Evolutionary conservation across 768 basidiomycete species (phyloP).

Genomic region (Boletus tylopilopsis): DNA sequence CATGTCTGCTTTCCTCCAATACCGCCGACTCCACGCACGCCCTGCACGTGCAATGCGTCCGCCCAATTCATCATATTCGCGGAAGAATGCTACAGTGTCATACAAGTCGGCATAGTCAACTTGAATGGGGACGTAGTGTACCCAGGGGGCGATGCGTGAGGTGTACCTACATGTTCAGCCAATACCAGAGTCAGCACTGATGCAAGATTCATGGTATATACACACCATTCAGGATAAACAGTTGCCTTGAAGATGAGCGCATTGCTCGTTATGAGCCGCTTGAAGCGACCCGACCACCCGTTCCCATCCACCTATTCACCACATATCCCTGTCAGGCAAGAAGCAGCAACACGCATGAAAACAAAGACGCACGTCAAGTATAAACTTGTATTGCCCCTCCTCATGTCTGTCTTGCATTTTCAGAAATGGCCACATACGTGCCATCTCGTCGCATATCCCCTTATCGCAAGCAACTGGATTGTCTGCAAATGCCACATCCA

Average conservation of each 20-base stretch:
- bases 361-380: constrained; percentile 44
- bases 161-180: constrained; percentile 39
- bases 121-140: constrained; percentile 71
- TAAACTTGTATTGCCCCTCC: constrained; percentile 59
- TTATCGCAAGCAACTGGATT: constrained; percentile 39
- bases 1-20: constrained; percentile 61
- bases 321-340: neutral
- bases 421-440: constrained; percentile 48
- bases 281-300: constrained; percentile 68
- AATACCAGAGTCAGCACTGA: neutral
- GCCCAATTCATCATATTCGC: constrained; percentile 60
- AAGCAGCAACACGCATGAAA: too few species aligned
- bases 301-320: constrained; percentile 51
- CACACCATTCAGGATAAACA: constrained; percentile 70
- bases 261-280: constrained; percentile 58
- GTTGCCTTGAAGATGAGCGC: constrained; percentile 67
- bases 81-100: constrained; percentile 72
- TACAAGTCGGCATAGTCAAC: constrained; percentile 64
- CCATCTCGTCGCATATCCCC: constrained; percentile 41
- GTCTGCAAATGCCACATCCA: constrained; percentile 59
- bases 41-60: constrained; percentile 54
- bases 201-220: too few species aligned
- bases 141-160: constrained; percentile 61
- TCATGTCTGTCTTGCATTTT: constrained; percentile 39
- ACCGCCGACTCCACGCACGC: constrained; percentile 50